Evolutionary conservation across 257 asterid genomes (phyloP), one percentile per base, ranked within the genome.

Genomic region (Verbascum thapsus): DNA sequence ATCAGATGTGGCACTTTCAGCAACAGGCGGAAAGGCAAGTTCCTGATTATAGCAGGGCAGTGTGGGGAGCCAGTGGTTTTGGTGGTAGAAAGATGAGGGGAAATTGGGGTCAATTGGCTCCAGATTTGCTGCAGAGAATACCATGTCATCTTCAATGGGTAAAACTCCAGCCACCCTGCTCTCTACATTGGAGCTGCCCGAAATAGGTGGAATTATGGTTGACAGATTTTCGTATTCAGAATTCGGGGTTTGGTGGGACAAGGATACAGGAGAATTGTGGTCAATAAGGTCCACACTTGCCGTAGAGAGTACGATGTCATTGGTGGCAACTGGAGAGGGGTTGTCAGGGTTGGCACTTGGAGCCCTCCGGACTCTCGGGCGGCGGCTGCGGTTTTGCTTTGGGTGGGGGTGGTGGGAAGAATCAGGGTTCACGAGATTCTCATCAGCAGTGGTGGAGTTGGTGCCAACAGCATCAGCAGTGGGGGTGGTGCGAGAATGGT

Each of bases 281-380:
- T 73, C 53, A 38, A 78, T 70, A 18, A 65, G 69, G 63, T 80
- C 83, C 17, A 66, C 83, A 10, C 60, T 66, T 64, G 70, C 60
- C 53, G 65, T 69, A 9, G 78, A 68, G 49, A 71, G 71, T 6
- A 67, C 68, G n/a, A 66, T 73, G 22, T 66, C 76, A 15, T 72
- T 68, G 18, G 9, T 41, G 34, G 65, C 34, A 26, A 67, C 11
- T 10, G 72, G 18, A 61, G 56, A 12, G 34, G 56, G 26, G 26
- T 10, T 42, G 16, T 45, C 11, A 17, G 32, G 18, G n/a, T 26
- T 26, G 32, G 32, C 32, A 5, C 32, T 26, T 26, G 2, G 32
- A 26, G 32, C 5, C 32, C 2, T 26, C 32, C 32, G 32, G 32
- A 26, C 32, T 26, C 32, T 26, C 32, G 32, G 32, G 32, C 32